Conservation (phyloP, 305 asterid species). For the Ruellia speciosa region DNA sequence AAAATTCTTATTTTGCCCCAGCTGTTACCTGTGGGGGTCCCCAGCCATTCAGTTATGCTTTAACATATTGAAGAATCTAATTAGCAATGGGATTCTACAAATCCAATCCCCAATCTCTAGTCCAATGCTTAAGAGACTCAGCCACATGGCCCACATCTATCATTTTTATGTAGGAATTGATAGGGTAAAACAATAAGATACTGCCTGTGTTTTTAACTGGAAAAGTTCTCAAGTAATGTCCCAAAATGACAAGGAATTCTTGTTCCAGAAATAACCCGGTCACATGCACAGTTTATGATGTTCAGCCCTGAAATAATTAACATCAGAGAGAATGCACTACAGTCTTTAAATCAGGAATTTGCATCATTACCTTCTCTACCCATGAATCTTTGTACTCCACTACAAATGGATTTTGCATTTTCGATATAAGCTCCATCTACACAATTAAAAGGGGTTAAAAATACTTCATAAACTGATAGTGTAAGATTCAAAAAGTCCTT, state of each 20-base stretch:
- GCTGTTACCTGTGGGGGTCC: not conserved
- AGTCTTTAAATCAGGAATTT: not conserved
- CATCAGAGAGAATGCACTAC: conserved; percentile 4
- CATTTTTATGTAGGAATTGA: conserved; percentile 4
- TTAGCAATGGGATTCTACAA: conserved; percentile 2
- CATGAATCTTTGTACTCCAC: conserved; percentile 96
- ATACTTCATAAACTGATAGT: conserved; percentile 1
- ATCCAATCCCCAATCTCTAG: conserved; percentile 3
- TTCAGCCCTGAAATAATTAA: conserved; percentile 16
- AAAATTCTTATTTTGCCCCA: too few relatives aligned
- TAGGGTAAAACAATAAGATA: conserved; percentile 5
- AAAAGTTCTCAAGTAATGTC: not conserved
- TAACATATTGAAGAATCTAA: not conserved
- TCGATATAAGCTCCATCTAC: conserved; percentile 87
- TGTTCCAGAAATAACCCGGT: not conserved
- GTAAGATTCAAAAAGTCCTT: not conserved
- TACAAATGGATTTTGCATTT: conserved; percentile 70
- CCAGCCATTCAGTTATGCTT: not conserved
- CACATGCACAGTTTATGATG: not conserved
- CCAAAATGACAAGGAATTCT: not conserved
- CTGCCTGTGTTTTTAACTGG: conserved; percentile 2
- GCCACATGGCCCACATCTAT: not conserved
- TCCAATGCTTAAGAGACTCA: not conserved
- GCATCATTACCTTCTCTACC: conserved; percentile 81
- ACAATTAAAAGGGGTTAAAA: conserved; percentile 10